Percentiles rank a stretch among this genome's conserved stretches.
Conservation (phyloP, 345 rosid genomes). For the Populus euphratica region DNA sequence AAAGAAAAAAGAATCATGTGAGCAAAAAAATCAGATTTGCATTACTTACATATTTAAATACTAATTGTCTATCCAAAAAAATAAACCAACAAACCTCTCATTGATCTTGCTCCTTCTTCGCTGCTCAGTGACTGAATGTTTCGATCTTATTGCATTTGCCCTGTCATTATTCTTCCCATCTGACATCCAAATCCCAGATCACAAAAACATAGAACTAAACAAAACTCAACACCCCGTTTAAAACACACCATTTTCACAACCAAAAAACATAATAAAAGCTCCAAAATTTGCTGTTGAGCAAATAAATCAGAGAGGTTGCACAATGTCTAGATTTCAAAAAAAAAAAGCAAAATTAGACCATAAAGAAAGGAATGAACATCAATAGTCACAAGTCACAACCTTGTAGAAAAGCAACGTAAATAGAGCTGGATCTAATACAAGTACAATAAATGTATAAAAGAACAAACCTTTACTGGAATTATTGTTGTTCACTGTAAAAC, state of each 20-base stretch:
- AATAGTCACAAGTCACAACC: background rate
- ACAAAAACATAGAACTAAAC: background rate
- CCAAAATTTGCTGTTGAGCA: background rate
- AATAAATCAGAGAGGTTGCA: background rate
- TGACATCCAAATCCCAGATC: constrained; percentile 29
- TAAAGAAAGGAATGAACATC: background rate
- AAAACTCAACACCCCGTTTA: background rate
- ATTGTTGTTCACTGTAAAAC: constrained; percentile 13
- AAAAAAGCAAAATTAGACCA: background rate
- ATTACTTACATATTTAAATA: background rate
- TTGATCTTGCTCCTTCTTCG: constrained; percentile 94
- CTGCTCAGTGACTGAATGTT: constrained; percentile 95
- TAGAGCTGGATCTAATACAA: constrained; percentile 35
- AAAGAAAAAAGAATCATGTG: background rate
- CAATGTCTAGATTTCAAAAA: background rate
- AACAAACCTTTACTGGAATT: constrained; percentile 40
- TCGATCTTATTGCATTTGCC: constrained; percentile 77
- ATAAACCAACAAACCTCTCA: constrained; percentile 54
- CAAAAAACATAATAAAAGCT: background rate
- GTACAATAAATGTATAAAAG: background rate
- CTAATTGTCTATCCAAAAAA: background rate
- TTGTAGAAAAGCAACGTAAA: constrained; percentile 7
- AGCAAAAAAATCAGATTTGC: background rate
- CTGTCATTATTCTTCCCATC: constrained; percentile 67
- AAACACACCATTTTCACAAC: background rate